phyloP scores from a whole-genome alignment of 169 alveolate species.

The Eimeria maxima region DNA sequence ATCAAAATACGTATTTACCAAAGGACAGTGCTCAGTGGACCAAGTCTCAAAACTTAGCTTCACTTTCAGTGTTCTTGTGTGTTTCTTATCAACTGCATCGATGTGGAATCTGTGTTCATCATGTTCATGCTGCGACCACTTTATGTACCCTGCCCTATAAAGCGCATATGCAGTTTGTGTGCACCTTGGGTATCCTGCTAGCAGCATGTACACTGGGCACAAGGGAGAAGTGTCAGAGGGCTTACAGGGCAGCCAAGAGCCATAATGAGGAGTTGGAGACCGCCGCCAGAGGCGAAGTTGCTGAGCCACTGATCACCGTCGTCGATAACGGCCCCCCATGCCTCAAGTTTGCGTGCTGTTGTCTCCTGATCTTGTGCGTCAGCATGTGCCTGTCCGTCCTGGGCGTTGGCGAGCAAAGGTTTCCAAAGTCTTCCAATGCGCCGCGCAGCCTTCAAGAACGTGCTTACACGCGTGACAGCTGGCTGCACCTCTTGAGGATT shows the following conservation, averaged over 20 bases:
- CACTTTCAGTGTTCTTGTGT: neutral
- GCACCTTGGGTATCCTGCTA: neutral
- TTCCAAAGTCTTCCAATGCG: conserved; percentile 57
- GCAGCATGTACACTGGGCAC: neutral
- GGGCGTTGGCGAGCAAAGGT: neutral
- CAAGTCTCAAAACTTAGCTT: no score
- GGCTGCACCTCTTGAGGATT: conserved; percentile 59
- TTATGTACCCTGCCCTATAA: neutral
- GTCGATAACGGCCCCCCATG: conserved; percentile 67
- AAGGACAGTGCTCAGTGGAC: neutral
- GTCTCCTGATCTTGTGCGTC: neutral
- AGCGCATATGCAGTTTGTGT: neutral
- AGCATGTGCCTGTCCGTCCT: neutral
- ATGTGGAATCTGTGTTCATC: neutral
- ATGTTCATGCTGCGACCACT: neutral
- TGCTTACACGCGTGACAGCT: conserved; percentile 66
- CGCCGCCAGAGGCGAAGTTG: conserved; percentile 73
- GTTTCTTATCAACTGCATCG: neutral
- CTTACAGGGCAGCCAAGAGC: conserved; percentile 72
- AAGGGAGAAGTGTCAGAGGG: neutral
- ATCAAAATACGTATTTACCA: neutral
- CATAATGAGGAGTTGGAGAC: conserved; percentile 75
- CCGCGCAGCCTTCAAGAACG: conserved; percentile 68
- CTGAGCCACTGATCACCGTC: conserved; percentile 79
- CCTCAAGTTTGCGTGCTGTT: conserved; percentile 20